Base-by-base conservation (phyloP, 805 yeast species). In the Suhomyces kilbournensis region DNA sequence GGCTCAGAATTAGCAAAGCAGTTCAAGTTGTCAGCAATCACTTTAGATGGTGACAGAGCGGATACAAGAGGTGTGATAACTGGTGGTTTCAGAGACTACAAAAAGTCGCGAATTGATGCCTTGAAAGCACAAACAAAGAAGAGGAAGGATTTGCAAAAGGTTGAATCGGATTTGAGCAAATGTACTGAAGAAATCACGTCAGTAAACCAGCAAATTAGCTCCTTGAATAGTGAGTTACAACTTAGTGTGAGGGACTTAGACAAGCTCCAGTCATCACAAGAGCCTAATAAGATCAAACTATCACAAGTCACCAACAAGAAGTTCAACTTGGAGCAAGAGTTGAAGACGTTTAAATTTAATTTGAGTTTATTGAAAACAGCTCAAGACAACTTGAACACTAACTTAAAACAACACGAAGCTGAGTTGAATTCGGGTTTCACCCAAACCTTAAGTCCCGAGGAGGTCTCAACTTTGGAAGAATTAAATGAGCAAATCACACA, bases 41-140 rank as follows among this genome's bases (percentile, higher is more conserved):
- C 99, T 0, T 71, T 93, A 15, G 96, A 90, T 66, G 99, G 99
- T 59, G 98, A 94, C 65, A 76, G 90, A 57, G 90, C 90, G 47
- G 96, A 90, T 60, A 83, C 82, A 46, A 82, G 77, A 57, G 99
- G 99, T 67, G 88, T 87, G 1, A 67, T 94, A 44, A 84, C 90
- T 22, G 98, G 98, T 68, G 98, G 98, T 47, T 90, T 80, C 61
- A 80, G 88, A 58, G 94, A 89, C 60, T 80, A 77, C 59, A 81
- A 80, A 53, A 62, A 72, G 49, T 85, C 90, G 0, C 78, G 96
- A 59, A 68, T 92, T 46, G 96, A 90, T 58, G 80, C 86, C 2
- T 74, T 90, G 60, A 83, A 82, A 50, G 64, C 71, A 12, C 78
- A 87, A 56, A 75, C 80, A 12, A 76, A 71, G 50, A 82, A 86